These are phyloP conservation scores for Ascosphaera aggregata DNA, from an alignment of 2,329 filamentous ascomycete species.

Conservation along the genomic window DNA sequence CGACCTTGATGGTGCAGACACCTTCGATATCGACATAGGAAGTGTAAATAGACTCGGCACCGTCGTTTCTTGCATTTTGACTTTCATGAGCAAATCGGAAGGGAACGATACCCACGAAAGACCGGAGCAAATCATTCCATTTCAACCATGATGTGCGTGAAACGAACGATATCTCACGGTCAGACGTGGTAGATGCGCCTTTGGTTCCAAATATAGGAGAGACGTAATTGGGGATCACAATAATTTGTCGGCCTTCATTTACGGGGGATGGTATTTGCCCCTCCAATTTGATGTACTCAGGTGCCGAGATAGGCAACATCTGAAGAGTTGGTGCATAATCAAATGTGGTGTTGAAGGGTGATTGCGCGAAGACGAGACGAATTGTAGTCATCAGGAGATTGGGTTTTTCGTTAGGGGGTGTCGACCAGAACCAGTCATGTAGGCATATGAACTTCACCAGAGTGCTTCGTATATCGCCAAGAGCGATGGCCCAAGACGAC, in stretches of 20 bases:
- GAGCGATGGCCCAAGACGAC: constrained; percentile 4
- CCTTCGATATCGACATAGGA: constrained; percentile 6
- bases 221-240: constrained; percentile 4
- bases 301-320: neutral
- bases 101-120: constrained; percentile 9
- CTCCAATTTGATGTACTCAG: neutral
- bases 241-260: constrained; percentile 4
- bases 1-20: constrained; percentile 4
- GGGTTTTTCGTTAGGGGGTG: neutral
- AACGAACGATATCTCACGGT: constrained; percentile 3
- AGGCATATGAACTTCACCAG: constrained; percentile 5
- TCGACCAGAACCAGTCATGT: constrained; percentile 5
- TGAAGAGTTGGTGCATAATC: neutral
- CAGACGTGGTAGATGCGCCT: constrained; percentile 1
- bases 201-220: neutral
- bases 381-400: neutral
- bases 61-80: neutral
- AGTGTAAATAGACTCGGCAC: neutral
- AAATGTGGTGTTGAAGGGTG: neutral
- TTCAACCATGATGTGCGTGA: constrained; percentile 6
- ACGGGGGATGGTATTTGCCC: neutral
- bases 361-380: neutral
- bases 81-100: constrained; percentile 5
- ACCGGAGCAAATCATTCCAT: constrained; percentile 5
- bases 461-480: constrained; percentile 2